Conservation (phyloP, 1,284 basidiomycete species). For the Ceratobasidium sp. region DNA sequence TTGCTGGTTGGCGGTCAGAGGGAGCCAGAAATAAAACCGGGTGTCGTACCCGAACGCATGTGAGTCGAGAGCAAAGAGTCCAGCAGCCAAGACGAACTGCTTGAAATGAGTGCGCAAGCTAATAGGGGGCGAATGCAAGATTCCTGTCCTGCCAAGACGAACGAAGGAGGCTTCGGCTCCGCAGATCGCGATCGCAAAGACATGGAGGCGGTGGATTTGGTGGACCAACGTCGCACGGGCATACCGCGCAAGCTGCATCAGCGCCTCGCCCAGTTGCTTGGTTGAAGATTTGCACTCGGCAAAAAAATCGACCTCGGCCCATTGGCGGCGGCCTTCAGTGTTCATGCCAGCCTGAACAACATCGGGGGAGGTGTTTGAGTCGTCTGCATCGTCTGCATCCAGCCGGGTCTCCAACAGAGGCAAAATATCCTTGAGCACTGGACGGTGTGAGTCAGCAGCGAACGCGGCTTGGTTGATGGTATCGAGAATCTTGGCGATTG, state of each 20-base stretch:
- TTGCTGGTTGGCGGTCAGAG: not conserved
- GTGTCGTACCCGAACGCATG: not conserved
- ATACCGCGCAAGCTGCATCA: slow-evolving; percentile 26
- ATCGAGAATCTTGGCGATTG: not conserved
- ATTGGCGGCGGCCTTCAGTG: not conserved
- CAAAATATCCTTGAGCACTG: not conserved
- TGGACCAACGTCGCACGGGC: slow-evolving; percentile 18
- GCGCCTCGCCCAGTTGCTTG: slow-evolving; percentile 14
- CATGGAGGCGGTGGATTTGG: slow-evolving; percentile 6
- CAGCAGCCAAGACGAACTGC: not conserved
- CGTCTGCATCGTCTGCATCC: slow-evolving; percentile 12
- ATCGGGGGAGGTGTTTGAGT: slow-evolving; percentile 5
- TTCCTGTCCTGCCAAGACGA: not conserved
- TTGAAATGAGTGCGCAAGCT: not conserved
- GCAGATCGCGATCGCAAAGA: not conserved
- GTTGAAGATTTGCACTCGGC: slow-evolving; percentile 13
- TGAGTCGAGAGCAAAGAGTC: not conserved
- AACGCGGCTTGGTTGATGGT: slow-evolving; percentile 6
- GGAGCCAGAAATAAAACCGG: slow-evolving; percentile 12
- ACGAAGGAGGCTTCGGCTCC: slow-evolving; percentile 3
- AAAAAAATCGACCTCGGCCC: slow-evolving; percentile 22
- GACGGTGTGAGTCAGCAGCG: not conserved
- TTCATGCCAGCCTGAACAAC: not conserved
- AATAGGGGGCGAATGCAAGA: slow-evolving; percentile 14
- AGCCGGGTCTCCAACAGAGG: not conserved